Base-by-base conservation (phyloP, 2,329 filamentous ascomycete genomes). In the Colletotrichum truncatum region DNA sequence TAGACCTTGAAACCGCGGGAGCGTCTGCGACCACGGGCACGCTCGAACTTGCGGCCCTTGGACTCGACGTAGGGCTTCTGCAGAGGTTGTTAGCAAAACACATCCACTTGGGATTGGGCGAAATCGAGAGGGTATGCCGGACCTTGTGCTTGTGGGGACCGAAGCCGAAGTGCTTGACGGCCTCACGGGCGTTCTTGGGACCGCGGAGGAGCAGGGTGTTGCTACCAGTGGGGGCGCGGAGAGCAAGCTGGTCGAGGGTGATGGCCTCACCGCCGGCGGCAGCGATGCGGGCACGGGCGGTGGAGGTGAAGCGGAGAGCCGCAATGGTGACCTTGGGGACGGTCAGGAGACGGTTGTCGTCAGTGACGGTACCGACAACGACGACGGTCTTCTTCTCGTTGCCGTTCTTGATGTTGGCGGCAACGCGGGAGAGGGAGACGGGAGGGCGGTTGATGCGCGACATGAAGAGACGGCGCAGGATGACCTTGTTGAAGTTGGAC, bases 1-100 rank as follows among this genome's bases (percentile, higher is more conserved):
- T 97, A 99, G 82, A 99, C 96, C 94, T 99, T 99, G 94, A 99
- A 99, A 89, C 97, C 96, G 80, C 93, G 90, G 78, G 94, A 98
- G 82, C 94, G 89, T 91, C 96, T 97, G 86, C 96, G 94, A 85
- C 96, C 97, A 96, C 96, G 94, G 79, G 94, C 96, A 79, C 90
- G 89, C 91, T 99, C 97, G 88, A 99, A 99, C 89, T 99, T 99
- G 86, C 96, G 92, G 80, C 97, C 97, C 93, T 99, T 99, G 88
- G 93, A 97, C 85, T 93, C 89, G 78, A 99, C 89, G 76, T 97
- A 93, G 75, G 95, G 95, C 90, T 98, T 98, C 95, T 96, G 73
- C 67, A 76, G 39, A 68, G 66, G 43, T 58, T 49, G 71, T 84
- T 71, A 84, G 80, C 69, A 68, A n/a, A 54, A 53, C 38, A 62